These are phyloP conservation scores for Hortiboletus flavorubellus DNA, from an alignment of 768 basidiomycete species.

Conservation along the genomic window DNA sequence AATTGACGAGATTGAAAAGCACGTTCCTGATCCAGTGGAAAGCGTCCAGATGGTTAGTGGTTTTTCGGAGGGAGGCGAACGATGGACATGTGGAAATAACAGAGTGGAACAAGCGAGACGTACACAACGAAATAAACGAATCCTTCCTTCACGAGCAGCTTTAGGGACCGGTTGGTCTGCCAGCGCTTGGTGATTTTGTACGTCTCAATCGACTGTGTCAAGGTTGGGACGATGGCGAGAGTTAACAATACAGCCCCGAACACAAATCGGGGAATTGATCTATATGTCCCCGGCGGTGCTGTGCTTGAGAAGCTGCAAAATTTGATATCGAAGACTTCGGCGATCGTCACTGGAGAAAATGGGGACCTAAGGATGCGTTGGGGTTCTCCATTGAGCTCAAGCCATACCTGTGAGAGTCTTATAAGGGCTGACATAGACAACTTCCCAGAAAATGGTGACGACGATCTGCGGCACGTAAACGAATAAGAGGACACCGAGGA, in stretches of 20 bases:
- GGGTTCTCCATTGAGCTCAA: not conserved
- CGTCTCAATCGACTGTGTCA: not conserved
- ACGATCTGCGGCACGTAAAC: not conserved
- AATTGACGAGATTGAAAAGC: not conserved
- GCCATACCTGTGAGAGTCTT: not conserved
- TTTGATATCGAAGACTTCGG: not conserved
- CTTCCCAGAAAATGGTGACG: not conserved
- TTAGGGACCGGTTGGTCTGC: not conserved
- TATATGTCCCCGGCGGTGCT: not conserved
- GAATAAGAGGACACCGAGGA: too few species aligned
- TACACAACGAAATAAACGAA: constrained; percentile 6
- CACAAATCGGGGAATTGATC: not conserved
- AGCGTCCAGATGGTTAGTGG: too few species aligned
- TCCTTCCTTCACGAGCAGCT: constrained; percentile 3
- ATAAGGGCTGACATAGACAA: not conserved
- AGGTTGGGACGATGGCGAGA: not conserved
- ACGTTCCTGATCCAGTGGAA: not conserved
- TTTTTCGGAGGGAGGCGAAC: too few species aligned
- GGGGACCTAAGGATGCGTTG: too few species aligned
- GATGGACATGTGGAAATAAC: too few species aligned
- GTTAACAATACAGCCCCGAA: not conserved
- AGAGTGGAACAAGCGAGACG: not conserved
- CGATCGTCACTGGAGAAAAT: not conserved
- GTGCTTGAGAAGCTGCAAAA: not conserved
- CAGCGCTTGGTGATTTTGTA: constrained; percentile 4